These are phyloP conservation scores for Citrus mangshanensis DNA, from an alignment of 345 rosid species.

Conservation along the genomic window DNA sequence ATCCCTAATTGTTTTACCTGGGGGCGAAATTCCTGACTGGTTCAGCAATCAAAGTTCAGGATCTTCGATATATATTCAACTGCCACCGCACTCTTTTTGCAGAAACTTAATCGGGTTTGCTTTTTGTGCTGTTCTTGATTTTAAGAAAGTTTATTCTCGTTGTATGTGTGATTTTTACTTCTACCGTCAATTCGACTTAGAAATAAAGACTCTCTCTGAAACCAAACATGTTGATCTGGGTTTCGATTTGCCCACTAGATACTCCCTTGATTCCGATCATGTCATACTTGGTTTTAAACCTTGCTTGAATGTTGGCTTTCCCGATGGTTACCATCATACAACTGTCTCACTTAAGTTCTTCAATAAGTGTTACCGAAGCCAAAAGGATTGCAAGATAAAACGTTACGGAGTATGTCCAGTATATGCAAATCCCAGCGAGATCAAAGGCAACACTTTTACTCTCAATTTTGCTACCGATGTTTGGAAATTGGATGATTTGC, in stretches of 20 bases:
- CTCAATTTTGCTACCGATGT: neutral
- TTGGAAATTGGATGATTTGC: neutral
- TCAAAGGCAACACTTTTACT: neutral
- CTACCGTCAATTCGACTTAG: rapidly evolving
- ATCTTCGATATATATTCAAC: neutral
- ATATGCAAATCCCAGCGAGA: neutral
- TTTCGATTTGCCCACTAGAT: too few species aligned
- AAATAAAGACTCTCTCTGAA: too few species aligned
- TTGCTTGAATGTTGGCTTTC: neutral
- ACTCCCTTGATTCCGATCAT: neutral
- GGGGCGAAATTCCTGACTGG: neutral
- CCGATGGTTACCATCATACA: neutral
- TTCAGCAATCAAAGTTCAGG: neutral
- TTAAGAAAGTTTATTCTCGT: neutral
- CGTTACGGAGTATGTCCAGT: neutral
- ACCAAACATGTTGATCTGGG: too few species aligned
- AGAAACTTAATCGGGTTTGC: neutral
- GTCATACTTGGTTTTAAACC: neutral
- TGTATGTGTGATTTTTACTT: rapidly evolving
- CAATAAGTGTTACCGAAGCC: too few species aligned
- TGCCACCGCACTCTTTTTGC: neutral
- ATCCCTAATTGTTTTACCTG: neutral
- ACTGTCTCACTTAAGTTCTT: neutral
- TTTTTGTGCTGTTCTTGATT: neutral
- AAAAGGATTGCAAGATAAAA: neutral